Evolutionary conservation across 2,329 filamentous ascomycete species (phyloP).

Genomic region (Hypoxylon sp.): DNA sequence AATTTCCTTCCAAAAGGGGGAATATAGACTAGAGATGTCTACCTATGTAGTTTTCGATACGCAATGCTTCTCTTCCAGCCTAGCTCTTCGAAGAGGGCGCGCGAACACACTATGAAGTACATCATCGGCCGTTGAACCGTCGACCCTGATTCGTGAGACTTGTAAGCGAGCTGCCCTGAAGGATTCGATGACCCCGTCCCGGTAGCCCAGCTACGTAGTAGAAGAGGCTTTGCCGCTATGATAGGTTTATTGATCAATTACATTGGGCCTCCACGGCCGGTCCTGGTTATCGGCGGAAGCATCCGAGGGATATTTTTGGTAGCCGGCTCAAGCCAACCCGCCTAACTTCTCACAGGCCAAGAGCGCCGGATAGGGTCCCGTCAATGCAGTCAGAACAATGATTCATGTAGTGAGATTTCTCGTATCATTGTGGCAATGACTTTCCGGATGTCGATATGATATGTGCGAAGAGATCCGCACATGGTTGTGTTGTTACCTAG

Average conservation of each 20-base stretch:
- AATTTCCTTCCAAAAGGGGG: conserved; percentile 9
- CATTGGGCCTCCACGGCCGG: conserved; percentile 10
- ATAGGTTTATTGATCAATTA: conserved; percentile 11
- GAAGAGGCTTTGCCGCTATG: conserved; percentile 12
- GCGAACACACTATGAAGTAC: neutral
- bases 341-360: conserved; percentile 5
- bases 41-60: neutral
- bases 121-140: neutral
- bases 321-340: conserved; percentile 8
- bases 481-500: neutral
- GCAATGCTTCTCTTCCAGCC: neutral
- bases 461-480: neutral
- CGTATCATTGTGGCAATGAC: conserved; percentile 12
- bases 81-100: neutral
- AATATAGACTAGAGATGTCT: neutral
- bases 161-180: conserved; percentile 24
- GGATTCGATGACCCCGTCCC: conserved; percentile 31
- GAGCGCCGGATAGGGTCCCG: neutral
- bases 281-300: conserved; percentile 3
- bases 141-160: conserved; percentile 18
- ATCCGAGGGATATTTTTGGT: neutral
- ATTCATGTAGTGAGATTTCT: conserved; percentile 2
- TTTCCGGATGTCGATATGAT: neutral
- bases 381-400: neutral
- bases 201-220: conserved; percentile 16